Conservation (phyloP, 192 early-diverging fungal genomes). For the Coemansia reversa region DNA sequence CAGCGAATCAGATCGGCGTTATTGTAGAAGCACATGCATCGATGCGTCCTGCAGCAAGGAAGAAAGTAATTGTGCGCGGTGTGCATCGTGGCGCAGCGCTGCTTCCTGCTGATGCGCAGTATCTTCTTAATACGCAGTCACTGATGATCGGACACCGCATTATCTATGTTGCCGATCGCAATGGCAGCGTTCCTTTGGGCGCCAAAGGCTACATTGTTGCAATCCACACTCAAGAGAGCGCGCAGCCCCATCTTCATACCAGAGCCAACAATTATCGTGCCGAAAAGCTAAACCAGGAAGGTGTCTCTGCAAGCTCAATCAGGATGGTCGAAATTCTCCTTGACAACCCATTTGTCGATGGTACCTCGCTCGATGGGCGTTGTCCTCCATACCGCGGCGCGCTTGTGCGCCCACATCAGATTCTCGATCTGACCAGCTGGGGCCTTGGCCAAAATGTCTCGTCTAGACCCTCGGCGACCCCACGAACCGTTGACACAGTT, state of each 20-base stretch:
- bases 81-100: constrained; percentile 61
- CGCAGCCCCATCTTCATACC: background rate
- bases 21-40: constrained; percentile 15
- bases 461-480: constrained; percentile 15
- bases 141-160: constrained; percentile 90
- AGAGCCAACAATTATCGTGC: constrained; percentile 59
- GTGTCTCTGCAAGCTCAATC: constrained; percentile 54
- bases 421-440: constrained; percentile 73
- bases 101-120: constrained; percentile 75
- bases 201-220: constrained; percentile 83
- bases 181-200: constrained; percentile 71
- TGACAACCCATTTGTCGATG: constrained; percentile 80
- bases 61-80: constrained; percentile 30
- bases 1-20: constrained; percentile 23
- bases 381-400: constrained; percentile 77
- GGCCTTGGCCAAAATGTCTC: constrained; percentile 29
- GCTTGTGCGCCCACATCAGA: constrained; percentile 58
- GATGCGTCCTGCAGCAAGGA: background rate
- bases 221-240: constrained; percentile 46
- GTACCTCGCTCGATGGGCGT: constrained; percentile 70
- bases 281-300: constrained; percentile 63
- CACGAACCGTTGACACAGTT: constrained; percentile 33
- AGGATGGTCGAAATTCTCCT: constrained; percentile 82
- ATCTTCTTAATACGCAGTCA: constrained; percentile 69
- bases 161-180: constrained; percentile 65